Conservation (phyloP, 192 early-diverging fungal species). For the Linnemannia elongata region DNA sequence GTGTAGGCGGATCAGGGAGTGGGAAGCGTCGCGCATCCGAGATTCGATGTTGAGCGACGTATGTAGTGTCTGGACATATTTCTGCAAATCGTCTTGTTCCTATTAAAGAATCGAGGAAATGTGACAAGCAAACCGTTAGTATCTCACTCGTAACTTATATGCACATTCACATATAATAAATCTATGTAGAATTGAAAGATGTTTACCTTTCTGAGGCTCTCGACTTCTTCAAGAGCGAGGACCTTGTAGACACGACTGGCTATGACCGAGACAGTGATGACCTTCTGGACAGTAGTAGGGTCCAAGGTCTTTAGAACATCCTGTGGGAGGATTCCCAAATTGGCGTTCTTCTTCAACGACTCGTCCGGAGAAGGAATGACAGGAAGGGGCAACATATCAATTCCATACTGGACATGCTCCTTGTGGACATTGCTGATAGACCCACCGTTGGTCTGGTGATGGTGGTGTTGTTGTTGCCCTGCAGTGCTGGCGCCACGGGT, state of each 20-base stretch:
- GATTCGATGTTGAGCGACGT: constrained; percentile 61
- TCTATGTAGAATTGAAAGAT: background rate
- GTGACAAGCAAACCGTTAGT: no score
- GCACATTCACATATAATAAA: no score
- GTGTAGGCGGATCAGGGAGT: constrained; percentile 60
- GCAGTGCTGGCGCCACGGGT: background rate
- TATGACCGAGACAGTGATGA: constrained; percentile 57
- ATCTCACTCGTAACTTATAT: no score
- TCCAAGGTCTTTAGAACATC: constrained; percentile 44
- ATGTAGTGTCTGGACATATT: constrained; percentile 43
- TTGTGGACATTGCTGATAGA: background rate
- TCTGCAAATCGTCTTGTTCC: constrained; percentile 61
- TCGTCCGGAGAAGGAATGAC: constrained; percentile 49
- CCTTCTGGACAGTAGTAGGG: constrained; percentile 37
- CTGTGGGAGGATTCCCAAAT: constrained; percentile 43
- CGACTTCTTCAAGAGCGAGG: constrained; percentile 63
- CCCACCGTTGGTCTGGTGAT: background rate
- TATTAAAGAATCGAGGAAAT: constrained; percentile 14
- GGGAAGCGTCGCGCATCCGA: constrained; percentile 65
- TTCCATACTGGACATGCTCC: constrained; percentile 28
- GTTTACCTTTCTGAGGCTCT: constrained; percentile 61
- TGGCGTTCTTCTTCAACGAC: constrained; percentile 22
- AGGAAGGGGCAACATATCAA: constrained; percentile 42
- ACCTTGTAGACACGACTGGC: constrained; percentile 63
- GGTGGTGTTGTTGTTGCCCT: background rate